These are phyloP conservation scores for Caloboletus inedulis DNA, from an alignment of 1,284 basidiomycete genomes.

Conservation along the genomic window DNA sequence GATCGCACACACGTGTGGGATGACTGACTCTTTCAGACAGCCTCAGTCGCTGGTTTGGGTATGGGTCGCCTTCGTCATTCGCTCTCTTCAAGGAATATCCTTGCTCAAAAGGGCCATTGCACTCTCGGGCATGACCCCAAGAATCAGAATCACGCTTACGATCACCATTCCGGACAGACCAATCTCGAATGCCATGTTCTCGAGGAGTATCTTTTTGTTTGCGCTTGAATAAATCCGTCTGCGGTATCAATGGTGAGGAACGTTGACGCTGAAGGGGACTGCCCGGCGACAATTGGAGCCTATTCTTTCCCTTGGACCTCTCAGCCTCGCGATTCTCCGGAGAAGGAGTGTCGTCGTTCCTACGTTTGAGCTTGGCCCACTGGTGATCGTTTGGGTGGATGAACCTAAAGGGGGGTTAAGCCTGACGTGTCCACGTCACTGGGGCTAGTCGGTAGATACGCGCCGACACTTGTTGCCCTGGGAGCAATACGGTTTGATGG, in stretches of 20 bases:
- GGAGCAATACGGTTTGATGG: slow-evolving; percentile 42
- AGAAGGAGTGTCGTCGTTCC: slow-evolving; percentile 14
- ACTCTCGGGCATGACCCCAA: slow-evolving; percentile 25
- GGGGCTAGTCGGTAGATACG: slow-evolving; percentile 13
- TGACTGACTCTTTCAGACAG: slow-evolving; percentile 29
- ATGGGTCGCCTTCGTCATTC: slow-evolving; percentile 25
- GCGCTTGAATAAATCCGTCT: slow-evolving; percentile 33
- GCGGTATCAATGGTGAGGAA: slow-evolving; percentile 32
- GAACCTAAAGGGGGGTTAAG: slow-evolving; percentile 38
- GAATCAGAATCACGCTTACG: slow-evolving; percentile 31
- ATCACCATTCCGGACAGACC: slow-evolving; percentile 19
- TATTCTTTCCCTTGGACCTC: slow-evolving; percentile 26
- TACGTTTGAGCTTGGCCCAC: slow-evolving; percentile 37
- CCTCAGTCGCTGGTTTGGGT: slow-evolving; percentile 31
- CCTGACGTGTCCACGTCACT: slow-evolving; percentile 7
- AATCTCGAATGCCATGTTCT: slow-evolving; percentile 21
- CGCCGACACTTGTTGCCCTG: slow-evolving; percentile 50
- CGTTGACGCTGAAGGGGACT: slow-evolving; percentile 25
- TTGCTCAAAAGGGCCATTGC: slow-evolving; percentile 13
- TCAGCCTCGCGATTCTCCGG: slow-evolving; percentile 18
- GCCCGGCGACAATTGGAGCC: slow-evolving; percentile 16
- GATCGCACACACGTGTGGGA: not conserved
- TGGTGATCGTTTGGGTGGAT: slow-evolving; percentile 49
- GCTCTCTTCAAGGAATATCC: slow-evolving; percentile 28
- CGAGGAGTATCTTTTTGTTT: slow-evolving; percentile 27